Evolutionary conservation across 1,284 basidiomycete species (phyloP), one percentile per base, ranked within the genome.

Genomic region (Cryptococcus floricola): DNA sequence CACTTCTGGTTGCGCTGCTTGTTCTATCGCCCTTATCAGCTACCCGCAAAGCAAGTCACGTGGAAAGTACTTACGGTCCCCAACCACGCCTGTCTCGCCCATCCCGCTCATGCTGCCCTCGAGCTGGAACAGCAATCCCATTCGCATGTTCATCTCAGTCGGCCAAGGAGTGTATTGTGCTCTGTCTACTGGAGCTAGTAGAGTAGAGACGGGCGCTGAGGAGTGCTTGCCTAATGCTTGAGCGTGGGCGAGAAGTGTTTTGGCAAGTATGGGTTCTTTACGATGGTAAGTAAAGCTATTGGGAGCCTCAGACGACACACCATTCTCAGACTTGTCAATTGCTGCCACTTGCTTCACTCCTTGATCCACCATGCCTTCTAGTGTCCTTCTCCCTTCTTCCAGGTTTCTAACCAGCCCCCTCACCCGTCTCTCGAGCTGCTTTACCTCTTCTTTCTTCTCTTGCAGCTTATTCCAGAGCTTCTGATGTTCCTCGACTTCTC

Each of bases 101-200:
- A 70, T 57, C 2, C 68, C 64, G 23, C 60, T 62, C 74, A 76
- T 74, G 53, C 66, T 71, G 13, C 73, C 73, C 46, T 67, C 62
- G 44, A 70, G 61, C 61, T 68, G 66, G 63, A 73, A 75, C 45
- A 75, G 55, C 25, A 74, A 53, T 8, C 74, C 74, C 60, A 60
- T 54, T 10, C 74, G 61, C 74, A 76, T 76, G 10, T 53, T 57
- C 48, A 59, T 61, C 56, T 76, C 74, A 16, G 63, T 70, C 0
- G 74, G 74, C 69, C 70, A 76, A 8, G 74, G 74, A 7, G 57
- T 53, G 23, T 62, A 66, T 46, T 67, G 62, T 5, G 63, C 61
- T 48, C 61, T 65, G 50, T 71, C 68, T 9, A 64, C 48, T 4
- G 55, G 58, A 10, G 62, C 50, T 28, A 71, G 61, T 2, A 68